Evolutionary conservation across 2,329 filamentous ascomycete species (phyloP).

Genomic region (Penicillium sp.): DNA sequence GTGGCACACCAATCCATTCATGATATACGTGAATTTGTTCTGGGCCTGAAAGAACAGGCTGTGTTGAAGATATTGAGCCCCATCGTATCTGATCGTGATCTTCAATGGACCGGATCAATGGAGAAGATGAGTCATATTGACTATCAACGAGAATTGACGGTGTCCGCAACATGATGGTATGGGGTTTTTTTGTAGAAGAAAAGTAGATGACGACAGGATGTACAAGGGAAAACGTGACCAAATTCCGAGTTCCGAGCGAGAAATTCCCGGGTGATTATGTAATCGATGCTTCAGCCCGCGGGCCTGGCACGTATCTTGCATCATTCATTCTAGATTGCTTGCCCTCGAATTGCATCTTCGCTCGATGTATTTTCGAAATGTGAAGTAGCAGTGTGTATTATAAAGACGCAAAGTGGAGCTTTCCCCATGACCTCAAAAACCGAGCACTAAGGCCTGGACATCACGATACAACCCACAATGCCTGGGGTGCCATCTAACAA

Average conservation of each 20-base stretch:
- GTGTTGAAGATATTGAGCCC: slow-evolving; percentile 10
- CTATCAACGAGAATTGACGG: neutral
- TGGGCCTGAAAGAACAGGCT: slow-evolving; percentile 12
- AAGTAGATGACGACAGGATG: slow-evolving; percentile 11
- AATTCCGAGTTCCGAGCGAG: slow-evolving; percentile 1
- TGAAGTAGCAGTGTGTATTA: neutral
- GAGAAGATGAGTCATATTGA: neutral
- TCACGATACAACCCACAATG: slow-evolving; percentile 25
- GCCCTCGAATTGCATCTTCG: neutral
- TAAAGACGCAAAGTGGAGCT: neutral
- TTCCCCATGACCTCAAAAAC: neutral
- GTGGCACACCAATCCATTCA: slow-evolving; percentile 31
- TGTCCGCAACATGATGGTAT: slow-evolving; percentile 8
- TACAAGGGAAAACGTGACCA: slow-evolving; percentile 1
- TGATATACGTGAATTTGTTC: slow-evolving; percentile 30
- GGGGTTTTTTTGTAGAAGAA: neutral
- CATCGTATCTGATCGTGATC: slow-evolving; percentile 2
- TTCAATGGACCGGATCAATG: slow-evolving; percentile 12
- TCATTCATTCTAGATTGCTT: slow-evolving; percentile 4
- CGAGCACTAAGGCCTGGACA: neutral
- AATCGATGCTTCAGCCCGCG: neutral
- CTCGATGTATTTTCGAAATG: slow-evolving; percentile 1
- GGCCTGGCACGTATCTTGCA: neutral
- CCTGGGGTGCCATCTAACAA: slow-evolving; percentile 44
- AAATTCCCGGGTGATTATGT: neutral